Evolutionary conservation across 2,329 filamentous ascomycete genomes (phyloP), one percentile per base, ranked within the genome.

Genomic region (Phialophora macrospora): DNA sequence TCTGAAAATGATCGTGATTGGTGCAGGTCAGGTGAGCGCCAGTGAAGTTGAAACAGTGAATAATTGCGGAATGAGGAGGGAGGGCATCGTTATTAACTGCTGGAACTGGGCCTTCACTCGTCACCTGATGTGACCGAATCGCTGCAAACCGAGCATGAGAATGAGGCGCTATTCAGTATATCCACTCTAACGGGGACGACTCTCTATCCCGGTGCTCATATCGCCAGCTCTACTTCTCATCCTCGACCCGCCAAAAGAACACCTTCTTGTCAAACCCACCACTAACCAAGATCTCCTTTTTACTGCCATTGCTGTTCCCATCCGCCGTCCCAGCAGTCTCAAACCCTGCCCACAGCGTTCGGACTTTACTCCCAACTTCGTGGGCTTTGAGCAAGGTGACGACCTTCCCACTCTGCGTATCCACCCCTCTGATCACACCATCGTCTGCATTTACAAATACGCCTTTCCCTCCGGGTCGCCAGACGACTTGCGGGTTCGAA

Each of bases 381-480:
- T 88, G 86, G 2, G 81, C 84, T 51, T 78, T 80, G 62, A 89
- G 73, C 38, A 76, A 79, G 24, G 77, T 75, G 28, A 84, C 75
- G 1, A 88, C 76, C 74, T 86, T 88, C 6, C 87, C 87, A 1
- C 81, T 87, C 62, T 76, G 82, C 2, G 81, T 78, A 73, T 89
- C 87, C 6, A 89, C 77, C 0, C 87, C 87, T 55, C 87, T 78
- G 30, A 89, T 79, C 7, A 84, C 78, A 0, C 87, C 87, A 73
- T 89, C 87, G 71, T 89, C 87, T 3, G 85, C 85, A 75, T 87
- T 89, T 12, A 89, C 85, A 81, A 85, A 89, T 0, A 89, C 76
- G 0, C 87, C 87, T 49, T 80, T 83, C 0, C 85, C 86, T 73
- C 87, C 82, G 1, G 86, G 85, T 28, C 87, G 77, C 87, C 87